These are phyloP conservation scores for Sugiyamaella chiloensis DNA, from an alignment of 805 yeast genomes.

Conservation along the genomic window DNA sequence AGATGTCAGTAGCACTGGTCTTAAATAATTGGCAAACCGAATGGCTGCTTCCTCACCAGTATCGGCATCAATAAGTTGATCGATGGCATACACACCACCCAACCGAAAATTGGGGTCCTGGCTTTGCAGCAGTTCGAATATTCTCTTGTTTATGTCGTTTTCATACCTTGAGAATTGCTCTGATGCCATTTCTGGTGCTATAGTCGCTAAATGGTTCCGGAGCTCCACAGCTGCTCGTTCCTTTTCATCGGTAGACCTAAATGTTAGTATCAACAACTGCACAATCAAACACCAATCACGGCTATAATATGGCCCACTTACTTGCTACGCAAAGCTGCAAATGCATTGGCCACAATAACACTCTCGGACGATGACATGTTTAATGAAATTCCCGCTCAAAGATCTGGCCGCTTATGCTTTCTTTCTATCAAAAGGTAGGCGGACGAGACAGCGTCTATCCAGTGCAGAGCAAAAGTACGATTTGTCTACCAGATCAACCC, in stretches of 20 bases:
- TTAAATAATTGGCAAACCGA: slow-evolving; percentile 82
- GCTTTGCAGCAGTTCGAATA: slow-evolving; percentile 80
- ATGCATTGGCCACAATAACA: slow-evolving; percentile 6
- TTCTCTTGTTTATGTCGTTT: slow-evolving; percentile 80
- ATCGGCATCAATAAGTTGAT: slow-evolving; percentile 79
- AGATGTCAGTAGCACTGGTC: slow-evolving; percentile 74
- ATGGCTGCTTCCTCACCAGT: slow-evolving; percentile 80
- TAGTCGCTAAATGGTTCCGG: slow-evolving; percentile 61
- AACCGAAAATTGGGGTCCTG: slow-evolving; percentile 67
- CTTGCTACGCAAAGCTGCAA: slow-evolving; percentile 10
- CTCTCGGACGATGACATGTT: background rate
- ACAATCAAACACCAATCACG: background rate
- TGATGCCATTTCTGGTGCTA: slow-evolving; percentile 75
- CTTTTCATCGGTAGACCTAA: slow-evolving; percentile 28
- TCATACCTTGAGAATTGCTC: slow-evolving; percentile 80
- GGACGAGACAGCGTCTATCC: no score
- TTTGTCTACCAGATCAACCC: no score
- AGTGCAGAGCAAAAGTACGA: no score
- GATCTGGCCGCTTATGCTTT: no score
- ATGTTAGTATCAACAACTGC: slow-evolving; percentile 1
- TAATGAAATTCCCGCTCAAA: no score
- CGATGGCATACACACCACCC: slow-evolving; percentile 91
- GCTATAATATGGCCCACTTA: background rate
- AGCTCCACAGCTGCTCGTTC: slow-evolving; percentile 64
- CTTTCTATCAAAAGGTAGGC: no score